Evolutionary conservation across 768 basidiomycete genomes (phyloP), one percentile per base, ranked within the genome.

Genomic region (Daedaleopsis sinensis): DNA sequence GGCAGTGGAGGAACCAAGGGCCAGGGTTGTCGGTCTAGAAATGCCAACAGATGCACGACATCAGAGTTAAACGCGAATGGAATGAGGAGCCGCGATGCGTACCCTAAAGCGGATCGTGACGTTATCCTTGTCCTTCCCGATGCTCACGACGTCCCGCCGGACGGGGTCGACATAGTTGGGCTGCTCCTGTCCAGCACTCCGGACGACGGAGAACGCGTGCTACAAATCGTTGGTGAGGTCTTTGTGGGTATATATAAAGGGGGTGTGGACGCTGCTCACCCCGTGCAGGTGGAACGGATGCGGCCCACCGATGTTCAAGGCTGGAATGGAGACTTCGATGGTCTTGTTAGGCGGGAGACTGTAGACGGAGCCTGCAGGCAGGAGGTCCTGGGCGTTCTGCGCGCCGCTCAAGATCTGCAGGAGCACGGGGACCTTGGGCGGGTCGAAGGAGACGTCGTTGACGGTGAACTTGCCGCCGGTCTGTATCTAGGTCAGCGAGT

Each of bases 331-430:
- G 21, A 63, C 32, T 46, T 63, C 57, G 36, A 63, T 51, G 49
- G 55, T 19, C 13, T 43, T 21, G 36, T 83, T 78, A 8, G 68
- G 71, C 0, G 82, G 81, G n/a, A 86, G 69, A 8, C 71, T 59
- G 59, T 78, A 80, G 7, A 85, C 73, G 10, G 72, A 72, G 4
- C 80, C 82, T 0, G 69, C 21, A 73, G 79, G 61, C 68, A 75
- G 38, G 21, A 83, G 63, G 39, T 77, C 75, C 37, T 75, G 72
- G 0, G 79, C 76, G 0, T 61, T 62, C 16, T 72, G 70, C 4
- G 75, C 72, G 15, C 81, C 80, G 56, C 78, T 80, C 37, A 82
- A 60, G 43, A 82, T 79, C 63, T 83, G 80, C 13, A 83, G 72
- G 15, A 84, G 68, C 4, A 79, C 79, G 1, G 82, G 81, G 0